Conservation (phyloP, 2,329 filamentous ascomycete genomes). For the Fusarium sp. region DNA sequence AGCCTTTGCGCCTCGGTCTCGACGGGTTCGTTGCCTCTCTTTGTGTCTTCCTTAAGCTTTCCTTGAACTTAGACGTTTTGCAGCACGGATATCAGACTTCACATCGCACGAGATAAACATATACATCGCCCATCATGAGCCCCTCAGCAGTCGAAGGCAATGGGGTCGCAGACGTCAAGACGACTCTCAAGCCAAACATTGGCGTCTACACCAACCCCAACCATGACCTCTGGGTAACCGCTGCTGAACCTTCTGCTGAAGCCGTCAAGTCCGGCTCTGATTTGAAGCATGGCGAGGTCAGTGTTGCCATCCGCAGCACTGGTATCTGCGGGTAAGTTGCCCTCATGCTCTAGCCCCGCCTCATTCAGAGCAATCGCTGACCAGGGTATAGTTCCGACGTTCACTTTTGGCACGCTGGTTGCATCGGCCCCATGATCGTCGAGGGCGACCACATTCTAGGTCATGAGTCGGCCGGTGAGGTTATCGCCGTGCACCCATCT, state of each 20-base stretch:
- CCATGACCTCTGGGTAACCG: constrained; percentile 90
- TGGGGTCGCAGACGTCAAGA: constrained; percentile 43
- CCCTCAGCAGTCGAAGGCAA: constrained; percentile 51
- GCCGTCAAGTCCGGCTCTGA: constrained; percentile 75
- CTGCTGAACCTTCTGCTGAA: constrained; percentile 81
- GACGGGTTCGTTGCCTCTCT: constrained; percentile 22
- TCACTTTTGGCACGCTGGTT: constrained; percentile 96
- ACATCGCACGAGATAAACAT: constrained; percentile 21
- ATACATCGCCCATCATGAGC: constrained; percentile 48
- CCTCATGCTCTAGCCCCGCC: constrained; percentile 3
- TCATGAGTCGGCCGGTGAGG: constrained; percentile 89
- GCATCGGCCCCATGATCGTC: constrained; percentile 97
- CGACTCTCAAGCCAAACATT: constrained; percentile 80
- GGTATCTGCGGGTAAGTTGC: constrained; percentile 87
- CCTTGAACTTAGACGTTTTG: constrained; percentile 18
- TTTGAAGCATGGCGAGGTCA: constrained; percentile 85
- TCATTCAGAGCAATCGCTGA: constrained; percentile 25
- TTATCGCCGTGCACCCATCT: constrained; percentile 84
- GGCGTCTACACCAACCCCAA: constrained; percentile 95
- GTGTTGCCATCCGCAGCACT: constrained; percentile 89
- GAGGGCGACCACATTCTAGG: constrained; percentile 89
- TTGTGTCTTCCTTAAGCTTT: constrained; percentile 29
- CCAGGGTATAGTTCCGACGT: constrained; percentile 78
- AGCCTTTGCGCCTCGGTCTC: constrained; percentile 33
- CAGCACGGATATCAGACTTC: constrained; percentile 21